Percentiles rank a stretch among this genome's conserved stretches.
Conservation (phyloP, 352 stramenopile species). For the Globisporangium mamillatum region DNA sequence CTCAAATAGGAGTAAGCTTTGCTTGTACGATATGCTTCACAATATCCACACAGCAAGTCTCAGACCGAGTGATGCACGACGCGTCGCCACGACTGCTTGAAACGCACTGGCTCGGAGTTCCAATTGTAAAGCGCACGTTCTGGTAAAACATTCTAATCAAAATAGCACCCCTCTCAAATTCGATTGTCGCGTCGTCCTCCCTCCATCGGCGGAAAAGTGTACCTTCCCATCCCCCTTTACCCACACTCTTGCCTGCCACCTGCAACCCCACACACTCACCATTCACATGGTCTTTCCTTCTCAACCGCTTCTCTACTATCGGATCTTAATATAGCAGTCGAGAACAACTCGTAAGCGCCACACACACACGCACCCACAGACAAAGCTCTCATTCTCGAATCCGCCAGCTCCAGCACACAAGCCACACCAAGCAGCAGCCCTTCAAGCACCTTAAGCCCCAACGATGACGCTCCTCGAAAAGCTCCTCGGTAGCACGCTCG, state of each 20-base stretch:
- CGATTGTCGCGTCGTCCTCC: neutral
- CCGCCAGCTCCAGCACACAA: constrained; percentile 8
- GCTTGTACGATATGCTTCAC: no score
- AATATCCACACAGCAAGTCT: neutral
- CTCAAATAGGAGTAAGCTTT: no score
- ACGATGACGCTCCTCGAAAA: constrained; percentile 56
- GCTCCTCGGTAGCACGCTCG: constrained; percentile 47
- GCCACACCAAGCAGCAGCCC: neutral
- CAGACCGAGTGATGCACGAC: neutral
- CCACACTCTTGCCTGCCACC: neutral
- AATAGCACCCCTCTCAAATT: neutral
- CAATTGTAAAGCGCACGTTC: neutral
- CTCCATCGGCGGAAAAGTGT: constrained; percentile 38
- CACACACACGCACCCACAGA: neutral
- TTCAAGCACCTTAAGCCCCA: neutral
- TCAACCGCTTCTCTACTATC: neutral
- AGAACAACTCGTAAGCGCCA: neutral
- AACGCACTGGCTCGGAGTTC: neutral
- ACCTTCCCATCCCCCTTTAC: constrained; percentile 9
- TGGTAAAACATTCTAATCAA: neutral
- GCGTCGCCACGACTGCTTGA: neutral
- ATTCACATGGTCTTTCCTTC: constrained; percentile 10
- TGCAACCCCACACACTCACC: neutral
- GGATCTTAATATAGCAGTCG: constrained; percentile 8
- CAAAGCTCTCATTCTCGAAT: constrained; percentile 13